Evolutionary conservation across 768 basidiomycete species (phyloP), one percentile per base, ranked within the genome.

Genomic region (Tylopilus vinaceipallidus): DNA sequence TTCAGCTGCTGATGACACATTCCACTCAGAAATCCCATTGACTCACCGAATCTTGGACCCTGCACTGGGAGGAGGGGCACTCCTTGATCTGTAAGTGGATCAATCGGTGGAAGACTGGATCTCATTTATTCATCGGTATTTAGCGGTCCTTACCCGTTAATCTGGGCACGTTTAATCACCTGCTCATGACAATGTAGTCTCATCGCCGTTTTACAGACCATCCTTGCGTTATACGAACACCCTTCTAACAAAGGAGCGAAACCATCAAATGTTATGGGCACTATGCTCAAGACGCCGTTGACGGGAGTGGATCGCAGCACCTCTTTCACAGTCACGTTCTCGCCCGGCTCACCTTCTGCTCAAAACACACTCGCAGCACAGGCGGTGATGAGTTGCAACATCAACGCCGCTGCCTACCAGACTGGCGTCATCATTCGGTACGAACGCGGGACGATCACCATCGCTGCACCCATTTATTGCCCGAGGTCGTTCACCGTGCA

Each of bases 281-380:
- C 81, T 35, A 92, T 94, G 76, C 64, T 91, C 49, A 88, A 88
- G 61, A 88, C 88, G 12, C 80, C 81, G 8, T 70, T 85, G 39
- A 92, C 88, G 2, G 80, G 82, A 16, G 91, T 93, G 26, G 92
- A 95, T 69, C 74, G 76, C 58, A 85, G 74, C 68, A 91, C 91
- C 6, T 75, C 82, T 26, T 90, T 88, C 71, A 82, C 76, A 7
- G 74, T 93, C 53, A 82, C 79, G 43, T 94, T 91, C 71, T 68
- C 70, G 19, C 66, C 73, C 26, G 71, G 77, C 42, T 75, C 79
- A 12, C 41, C 64, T 36, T 63, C 64, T 10, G 58, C 56, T 13
- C 23, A 53, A 17, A 70, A 58, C 33, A 59, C 62, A 2, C 74
- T 92, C 23, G 69, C 77, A 27, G 87, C 88, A 4, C 85, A 91